Base-by-base conservation (phyloP, 345 rosid genomes). In the Rhizophora apiculata region DNA sequence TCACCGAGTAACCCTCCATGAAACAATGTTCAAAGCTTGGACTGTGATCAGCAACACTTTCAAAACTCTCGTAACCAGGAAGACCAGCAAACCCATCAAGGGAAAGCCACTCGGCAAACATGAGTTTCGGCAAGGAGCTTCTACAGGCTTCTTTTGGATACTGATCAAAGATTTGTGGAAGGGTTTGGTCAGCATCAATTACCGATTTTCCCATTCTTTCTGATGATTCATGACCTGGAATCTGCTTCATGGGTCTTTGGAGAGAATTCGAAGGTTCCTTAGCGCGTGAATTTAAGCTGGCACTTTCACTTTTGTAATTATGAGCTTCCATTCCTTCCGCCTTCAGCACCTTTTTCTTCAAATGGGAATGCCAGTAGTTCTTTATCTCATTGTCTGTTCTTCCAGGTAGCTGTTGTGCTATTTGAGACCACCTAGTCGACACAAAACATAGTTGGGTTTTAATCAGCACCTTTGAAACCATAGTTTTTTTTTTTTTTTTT, bases 381-480 rank as follows among this genome's bases (percentile, higher is more conserved):
- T 95, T 95, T 39, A 95, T 88, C 82, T 94, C 97, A 36, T 94
- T 91, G 64, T 94, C 96, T 8, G 98, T 89, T 86, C 98, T 88
- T 75, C 97, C 98, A 2, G 97, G 93, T 76, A 94, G 80, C 51
- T 81, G 86, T 62, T 78, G 91, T 6, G 98, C 93, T 57, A 94
- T 94, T 63, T 83, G 83, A 10, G 97, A 94, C 98, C 98, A 94
- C 80, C 97, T 94, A 60, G 27, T 70, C 70, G 69, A 19, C 20
- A 6, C 46, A 10, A 9, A 39, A 39, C 46, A 39, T 0, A 39
- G 11, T 10, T 2, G 46, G 46, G 15, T 39, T 39, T 30, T 39
- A 39, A 10, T 39, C 46, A 39, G 15, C 46, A 39, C 10, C 13
- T 11, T 11, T 39, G 13, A 10, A 4, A 39, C 3, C 13, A 39